These are phyloP conservation scores for Quercus variabilis DNA, from an alignment of 306 rosid species.

Conservation along the genomic window DNA sequence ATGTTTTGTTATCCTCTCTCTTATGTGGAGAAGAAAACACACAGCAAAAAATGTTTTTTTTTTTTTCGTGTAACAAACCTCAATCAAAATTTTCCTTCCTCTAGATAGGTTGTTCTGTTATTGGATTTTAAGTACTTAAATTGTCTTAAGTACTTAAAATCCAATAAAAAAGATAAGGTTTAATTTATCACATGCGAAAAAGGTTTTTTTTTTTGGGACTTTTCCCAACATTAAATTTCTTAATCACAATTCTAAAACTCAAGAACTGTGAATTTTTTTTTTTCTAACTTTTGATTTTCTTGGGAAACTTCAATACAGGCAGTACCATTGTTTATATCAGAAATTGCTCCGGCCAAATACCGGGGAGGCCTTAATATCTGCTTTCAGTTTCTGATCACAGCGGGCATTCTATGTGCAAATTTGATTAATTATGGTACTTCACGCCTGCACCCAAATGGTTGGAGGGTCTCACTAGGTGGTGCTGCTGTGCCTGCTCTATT, in stretches of 20 bases:
- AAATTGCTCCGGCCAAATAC: slow-evolving; percentile 34
- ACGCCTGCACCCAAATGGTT: slow-evolving; percentile 7
- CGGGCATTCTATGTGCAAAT: slow-evolving; percentile 30
- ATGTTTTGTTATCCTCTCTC: too few species aligned
- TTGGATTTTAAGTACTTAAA: too few species aligned
- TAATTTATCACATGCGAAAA: too few species aligned
- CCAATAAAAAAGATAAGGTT: too few species aligned
- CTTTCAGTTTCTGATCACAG: slow-evolving; percentile 30
- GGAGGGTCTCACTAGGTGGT: slow-evolving; percentile 28
- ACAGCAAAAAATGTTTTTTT: too few species aligned
- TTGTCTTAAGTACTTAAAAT: too few species aligned
- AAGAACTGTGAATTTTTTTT: background rate
- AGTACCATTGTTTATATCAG: slow-evolving; percentile 36
- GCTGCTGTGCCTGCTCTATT: slow-evolving; percentile 21
- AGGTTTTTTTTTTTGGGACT: too few species aligned
- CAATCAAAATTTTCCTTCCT: too few species aligned
- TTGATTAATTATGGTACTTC: slow-evolving; percentile 19
- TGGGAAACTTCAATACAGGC: slow-evolving; percentile 6
- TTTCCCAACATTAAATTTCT: too few species aligned
- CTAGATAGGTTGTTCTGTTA: too few species aligned
- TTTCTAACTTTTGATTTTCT: background rate
- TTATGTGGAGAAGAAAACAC: too few species aligned
- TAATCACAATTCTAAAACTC: background rate
- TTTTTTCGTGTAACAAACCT: too few species aligned
- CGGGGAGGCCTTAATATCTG: slow-evolving; percentile 30